Percentiles rank a stretch among this genome's conserved stretches.
Evolutionary conservation across 2,329 filamentous ascomycete species (phyloP).

Genomic region (Knufia petricola): DNA sequence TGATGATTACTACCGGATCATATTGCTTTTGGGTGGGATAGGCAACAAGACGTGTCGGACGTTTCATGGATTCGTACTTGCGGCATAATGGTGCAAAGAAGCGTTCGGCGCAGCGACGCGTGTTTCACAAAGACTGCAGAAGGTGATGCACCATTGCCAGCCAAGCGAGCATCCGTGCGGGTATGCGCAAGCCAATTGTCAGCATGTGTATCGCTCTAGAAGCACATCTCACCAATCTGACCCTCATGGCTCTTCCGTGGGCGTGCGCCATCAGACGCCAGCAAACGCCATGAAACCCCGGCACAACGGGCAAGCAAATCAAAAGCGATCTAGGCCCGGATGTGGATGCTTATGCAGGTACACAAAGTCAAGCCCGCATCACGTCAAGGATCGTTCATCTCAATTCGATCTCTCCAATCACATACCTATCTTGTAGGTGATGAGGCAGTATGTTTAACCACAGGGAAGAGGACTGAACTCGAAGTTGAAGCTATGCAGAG

Average conservation of each 20-base stretch:
- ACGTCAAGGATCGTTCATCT: not conserved
- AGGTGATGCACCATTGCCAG: not conserved
- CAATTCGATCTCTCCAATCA: too few species aligned
- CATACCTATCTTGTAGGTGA: too few species aligned
- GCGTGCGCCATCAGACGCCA: conserved; percentile 1
- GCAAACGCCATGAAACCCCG: not conserved
- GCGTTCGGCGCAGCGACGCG: conserved; percentile 4
- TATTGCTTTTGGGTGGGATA: not conserved
- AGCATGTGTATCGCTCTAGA: not conserved
- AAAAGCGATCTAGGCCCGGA: not conserved
- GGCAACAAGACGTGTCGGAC: not conserved
- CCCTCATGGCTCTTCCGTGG: not conserved
- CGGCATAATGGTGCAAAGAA: conserved; percentile 1
- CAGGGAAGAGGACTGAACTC: not conserved
- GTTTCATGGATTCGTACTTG: conserved; percentile 1
- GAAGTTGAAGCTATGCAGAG: not conserved
- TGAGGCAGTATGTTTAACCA: too few species aligned
- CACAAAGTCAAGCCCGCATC: not conserved
- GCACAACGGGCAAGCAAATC: not conserved
- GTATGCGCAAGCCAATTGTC: not conserved
- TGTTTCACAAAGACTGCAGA: conserved; percentile 7
- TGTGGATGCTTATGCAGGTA: conserved; percentile 8
- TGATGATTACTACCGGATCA: not conserved
- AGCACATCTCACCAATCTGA: not conserved
- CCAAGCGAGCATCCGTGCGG: conserved; percentile 1